These are phyloP conservation scores for Carex kokanica DNA, from an alignment of 176 grass and related monocot species.

Conservation along the genomic window DNA sequence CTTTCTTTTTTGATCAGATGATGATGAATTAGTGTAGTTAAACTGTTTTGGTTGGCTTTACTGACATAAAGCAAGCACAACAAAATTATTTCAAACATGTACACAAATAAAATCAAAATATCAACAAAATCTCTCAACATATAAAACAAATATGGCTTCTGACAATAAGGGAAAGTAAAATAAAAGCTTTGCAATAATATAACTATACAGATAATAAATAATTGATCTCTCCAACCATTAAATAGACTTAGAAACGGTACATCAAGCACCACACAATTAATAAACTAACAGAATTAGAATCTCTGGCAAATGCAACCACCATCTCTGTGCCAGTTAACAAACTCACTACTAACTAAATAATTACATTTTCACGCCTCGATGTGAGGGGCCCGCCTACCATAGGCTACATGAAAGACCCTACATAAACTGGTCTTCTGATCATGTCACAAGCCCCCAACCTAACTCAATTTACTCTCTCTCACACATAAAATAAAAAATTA, in stretches of 20 bases:
- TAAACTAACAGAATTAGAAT: not conserved
- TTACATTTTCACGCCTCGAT: conserved; percentile 5
- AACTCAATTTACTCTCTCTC: not conserved
- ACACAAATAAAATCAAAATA: too few relatives aligned
- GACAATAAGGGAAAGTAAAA: not conserved
- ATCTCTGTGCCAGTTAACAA: not conserved
- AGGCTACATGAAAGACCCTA: conserved; percentile 23
- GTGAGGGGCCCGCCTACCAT: not conserved
- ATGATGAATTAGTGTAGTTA: too few relatives aligned
- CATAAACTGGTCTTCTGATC: conserved; percentile 24
- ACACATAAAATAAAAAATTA: not conserved
- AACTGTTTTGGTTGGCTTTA: too few relatives aligned
- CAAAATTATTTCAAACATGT: too few relatives aligned
- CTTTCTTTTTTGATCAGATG: too few relatives aligned
- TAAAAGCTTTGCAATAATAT: not conserved
- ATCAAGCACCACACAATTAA: not conserved
- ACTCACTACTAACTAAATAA: conserved; percentile 20
- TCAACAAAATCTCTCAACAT: not conserved
- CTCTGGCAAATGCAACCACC: conserved; percentile 7
- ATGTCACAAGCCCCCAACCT: conserved; percentile 10
- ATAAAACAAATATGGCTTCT: not conserved
- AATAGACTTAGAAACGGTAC: not conserved
- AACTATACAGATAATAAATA: not conserved
- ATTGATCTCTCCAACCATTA: not conserved
- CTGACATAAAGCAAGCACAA: too few relatives aligned